Evolutionary conservation across 179 eudicot genomes (phyloP), one percentile per base, ranked within the genome.

Genomic region (Patellifolia procumbens): DNA sequence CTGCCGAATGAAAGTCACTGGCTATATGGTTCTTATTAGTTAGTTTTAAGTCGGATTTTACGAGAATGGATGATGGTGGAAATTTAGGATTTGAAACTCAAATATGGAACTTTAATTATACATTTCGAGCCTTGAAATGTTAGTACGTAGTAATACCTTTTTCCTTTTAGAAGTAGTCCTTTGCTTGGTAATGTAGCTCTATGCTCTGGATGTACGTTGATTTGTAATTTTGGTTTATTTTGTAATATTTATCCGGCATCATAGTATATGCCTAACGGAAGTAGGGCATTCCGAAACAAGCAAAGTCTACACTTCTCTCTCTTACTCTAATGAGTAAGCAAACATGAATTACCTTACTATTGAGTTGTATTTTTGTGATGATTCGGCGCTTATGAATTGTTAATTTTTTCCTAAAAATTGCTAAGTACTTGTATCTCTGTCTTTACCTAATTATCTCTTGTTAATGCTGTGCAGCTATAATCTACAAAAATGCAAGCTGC

Each of bases 401-500:
- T 58, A 62, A 29, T 37, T 65, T 65, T 13, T 7, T 2, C 42
- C n/a, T 3, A 0, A 3, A 15, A 31, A 5, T 5, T 16, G 17
- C 7, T 17, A 64, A n/a, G n/a, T 37, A n/a, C 20, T 35, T 34
- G 22, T 34, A 19, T 49, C 17, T 39, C 19, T 61, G 31, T 56
- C 20, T 34, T 48, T 13, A 12, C 60, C 42, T 31, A 31, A 22
- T 68, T 59, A 39, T 67, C 29, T 11, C 7, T 10, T 73, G 67
- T 15, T 78, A 5, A n/a, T 70, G 20, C 17, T 79, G 52, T 67
- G n/a, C 32, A 66, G 74, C 12, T 65, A 55, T 42, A 56, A 62
- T 29, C 81, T 78, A 49, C 64, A 24, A 82, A 76, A 78, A 82
- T 82, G 85, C 85, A 82, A 82, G 82, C 85, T 22, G 28, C 79